These are phyloP conservation scores for Vachellia collinsii DNA, from an alignment of 306 rosid species.

Conservation along the genomic window DNA sequence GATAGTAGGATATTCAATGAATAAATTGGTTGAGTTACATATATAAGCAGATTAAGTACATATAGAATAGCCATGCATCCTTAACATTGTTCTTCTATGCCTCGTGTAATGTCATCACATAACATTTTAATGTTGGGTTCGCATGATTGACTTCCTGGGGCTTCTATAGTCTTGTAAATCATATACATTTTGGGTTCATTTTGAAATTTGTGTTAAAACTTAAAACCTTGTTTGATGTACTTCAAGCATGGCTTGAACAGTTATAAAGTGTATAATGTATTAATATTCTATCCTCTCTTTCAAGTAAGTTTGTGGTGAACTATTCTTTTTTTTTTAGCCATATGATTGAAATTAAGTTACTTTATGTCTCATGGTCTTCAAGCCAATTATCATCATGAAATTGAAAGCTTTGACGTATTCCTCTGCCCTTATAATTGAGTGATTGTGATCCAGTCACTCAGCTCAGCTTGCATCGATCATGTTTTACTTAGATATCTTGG, in stretches of 20 bases:
- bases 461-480: not conserved
- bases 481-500: not conserved
- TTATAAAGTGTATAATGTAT: not conserved
- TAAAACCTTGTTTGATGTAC: not conserved
- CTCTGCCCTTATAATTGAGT: not conserved
- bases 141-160: not conserved
- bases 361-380: not conserved
- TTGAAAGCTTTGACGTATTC: not conserved
- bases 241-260: not conserved
- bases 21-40: constrained; percentile 35
- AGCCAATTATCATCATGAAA: not conserved
- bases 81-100: constrained; percentile 7
- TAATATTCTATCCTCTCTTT: not conserved
- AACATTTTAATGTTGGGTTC: not conserved
- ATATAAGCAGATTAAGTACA: constrained; percentile 30
- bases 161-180: not conserved
- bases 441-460: not conserved
- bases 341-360: not conserved
- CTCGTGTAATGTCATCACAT: constrained; percentile 5
- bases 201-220: constrained; percentile 2
- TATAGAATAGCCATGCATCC: constrained; percentile 29
- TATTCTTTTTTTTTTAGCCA: not conserved
- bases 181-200: not conserved
- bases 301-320: not conserved
- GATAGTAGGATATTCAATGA: constrained; percentile 30